Base-by-base conservation (phyloP, 257 asterid species). In the Penstemon barbatus region DNA sequence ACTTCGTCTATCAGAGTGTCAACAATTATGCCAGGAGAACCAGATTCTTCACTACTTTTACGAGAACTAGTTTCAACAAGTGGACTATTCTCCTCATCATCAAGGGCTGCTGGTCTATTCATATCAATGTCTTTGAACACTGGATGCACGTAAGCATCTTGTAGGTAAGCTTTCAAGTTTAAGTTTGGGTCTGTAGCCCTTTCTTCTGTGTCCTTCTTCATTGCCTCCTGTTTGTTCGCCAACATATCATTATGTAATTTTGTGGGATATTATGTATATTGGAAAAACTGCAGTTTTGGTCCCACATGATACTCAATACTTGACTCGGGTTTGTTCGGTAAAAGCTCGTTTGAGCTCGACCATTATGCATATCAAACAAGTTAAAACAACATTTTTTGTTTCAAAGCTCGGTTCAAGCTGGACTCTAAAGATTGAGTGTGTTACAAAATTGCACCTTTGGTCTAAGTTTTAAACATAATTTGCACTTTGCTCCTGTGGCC, bases 81-180 rank as follows among this genome's bases (percentile, higher is more conserved):
- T n/a, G 84, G 79, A 57, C 71, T 79, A 10, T 66, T 77, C 80
- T 84, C 82, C 80, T 86, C 90, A 12, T 80, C 86, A 0, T 86
- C 85, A 10, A 78, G 3, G 6, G 78, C 76, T 58, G 6, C 15
- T 8, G 80, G 84, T 54, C 65, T 71, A 15, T 76, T 72, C 0
- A 74, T 40, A 66, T 75, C 85, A 33, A 72, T 44, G 37, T 78
- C 84, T 72, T 80, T 77, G 77, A 82, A 76, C 38, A 77, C 86
- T 0, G 93, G 93, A 69, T 86, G 93, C 13, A 84, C 45, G 44
- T 86, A 84, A 37, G 90, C 86, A 66, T 84, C 80, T 50, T 75
- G 71, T 9, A 84, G 81, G 77, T 82, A 86, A 10, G 78, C 81
- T 71, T 62, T 81, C 81, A 86, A 70, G 80, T 86, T 71, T 11